A percentile compares a stretch with the other conserved stretches of the same genome.
Evolutionary conservation across 179 eudicot species (phyloP).

Genomic region (Heliamphora pulchella): DNA sequence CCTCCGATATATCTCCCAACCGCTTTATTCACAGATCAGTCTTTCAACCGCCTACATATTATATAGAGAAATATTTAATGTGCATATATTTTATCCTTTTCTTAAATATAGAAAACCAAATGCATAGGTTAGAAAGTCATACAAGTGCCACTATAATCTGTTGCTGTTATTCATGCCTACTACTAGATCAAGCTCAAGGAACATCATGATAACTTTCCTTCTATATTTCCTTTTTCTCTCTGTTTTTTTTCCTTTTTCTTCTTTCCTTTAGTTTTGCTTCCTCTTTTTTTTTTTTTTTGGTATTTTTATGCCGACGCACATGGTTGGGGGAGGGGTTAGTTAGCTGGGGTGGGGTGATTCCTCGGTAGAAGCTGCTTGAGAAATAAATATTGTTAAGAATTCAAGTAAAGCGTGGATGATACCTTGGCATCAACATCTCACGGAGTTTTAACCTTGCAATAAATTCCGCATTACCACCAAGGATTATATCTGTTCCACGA

Average conservation of each 20-base stretch:
- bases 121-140: neutral
- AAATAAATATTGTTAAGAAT: slow-evolving; percentile 4
- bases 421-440: slow-evolving; percentile 99
- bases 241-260: neutral
- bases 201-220: neutral
- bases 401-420: slow-evolving; percentile 16
- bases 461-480: slow-evolving; percentile 99
- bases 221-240: neutral
- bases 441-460: slow-evolving; percentile 96
- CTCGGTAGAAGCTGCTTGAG: slow-evolving; percentile 4
- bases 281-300: neutral
- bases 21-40: too few species aligned
- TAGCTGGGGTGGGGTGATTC: neutral
- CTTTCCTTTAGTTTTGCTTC: neutral
- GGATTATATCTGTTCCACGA: slow-evolving; percentile 98
- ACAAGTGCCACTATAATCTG: neutral
- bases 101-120: neutral
- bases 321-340: neutral
- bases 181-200: neutral
- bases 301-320: neutral
- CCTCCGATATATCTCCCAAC: too few species aligned
- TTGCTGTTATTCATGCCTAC: neutral
- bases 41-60: neutral
- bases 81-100: slow-evolving; percentile 1
- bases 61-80: neutral